Conservation (phyloP, 1,139 yeast genomes). For the Yamadazyma atlantica region DNA sequence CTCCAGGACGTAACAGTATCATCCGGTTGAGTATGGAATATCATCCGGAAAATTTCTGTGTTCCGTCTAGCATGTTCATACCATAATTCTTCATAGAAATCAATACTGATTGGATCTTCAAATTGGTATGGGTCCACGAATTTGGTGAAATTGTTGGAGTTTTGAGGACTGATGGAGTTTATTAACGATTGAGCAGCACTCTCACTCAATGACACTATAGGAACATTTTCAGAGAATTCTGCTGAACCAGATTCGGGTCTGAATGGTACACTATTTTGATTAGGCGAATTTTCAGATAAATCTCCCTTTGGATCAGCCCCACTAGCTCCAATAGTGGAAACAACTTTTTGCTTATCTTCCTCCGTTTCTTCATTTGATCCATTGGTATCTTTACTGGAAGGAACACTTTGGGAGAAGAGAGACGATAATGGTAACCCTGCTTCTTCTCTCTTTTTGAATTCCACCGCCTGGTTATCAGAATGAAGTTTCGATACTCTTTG, state of each 20-base stretch:
- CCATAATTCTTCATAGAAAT: conserved; percentile 89
- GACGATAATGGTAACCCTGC: conserved; percentile 31
- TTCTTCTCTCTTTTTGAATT: conserved; percentile 29
- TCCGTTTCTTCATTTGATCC: conserved; percentile 2
- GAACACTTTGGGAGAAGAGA: conserved; percentile 3
- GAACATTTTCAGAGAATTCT: conserved; percentile 33
- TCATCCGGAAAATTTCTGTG: conserved; percentile 75
- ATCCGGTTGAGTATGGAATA: conserved; percentile 95
- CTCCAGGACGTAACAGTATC: conserved; percentile 85
- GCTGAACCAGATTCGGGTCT: conserved; percentile 8
- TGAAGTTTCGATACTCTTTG: conserved; percentile 58
- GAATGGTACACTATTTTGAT: neutral
- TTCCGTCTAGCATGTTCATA: conserved; percentile 79
- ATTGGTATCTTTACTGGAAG: conserved; percentile 4
- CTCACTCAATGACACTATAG: conserved; percentile 49
- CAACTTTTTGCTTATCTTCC: conserved; percentile 6
- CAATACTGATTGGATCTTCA: conserved; percentile 78
- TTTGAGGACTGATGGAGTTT: conserved; percentile 32
- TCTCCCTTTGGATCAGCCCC: neutral
- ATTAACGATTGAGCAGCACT: conserved; percentile 46
- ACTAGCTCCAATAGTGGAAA: conserved; percentile 9
- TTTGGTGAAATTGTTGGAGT: conserved; percentile 32
- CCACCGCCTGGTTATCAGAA: conserved; percentile 31
- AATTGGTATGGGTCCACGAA: conserved; percentile 86
- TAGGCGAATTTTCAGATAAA: neutral